Base-by-base conservation (phyloP, 1,284 basidiomycete species). In the Rhodotorula mucilaginosa region DNA sequence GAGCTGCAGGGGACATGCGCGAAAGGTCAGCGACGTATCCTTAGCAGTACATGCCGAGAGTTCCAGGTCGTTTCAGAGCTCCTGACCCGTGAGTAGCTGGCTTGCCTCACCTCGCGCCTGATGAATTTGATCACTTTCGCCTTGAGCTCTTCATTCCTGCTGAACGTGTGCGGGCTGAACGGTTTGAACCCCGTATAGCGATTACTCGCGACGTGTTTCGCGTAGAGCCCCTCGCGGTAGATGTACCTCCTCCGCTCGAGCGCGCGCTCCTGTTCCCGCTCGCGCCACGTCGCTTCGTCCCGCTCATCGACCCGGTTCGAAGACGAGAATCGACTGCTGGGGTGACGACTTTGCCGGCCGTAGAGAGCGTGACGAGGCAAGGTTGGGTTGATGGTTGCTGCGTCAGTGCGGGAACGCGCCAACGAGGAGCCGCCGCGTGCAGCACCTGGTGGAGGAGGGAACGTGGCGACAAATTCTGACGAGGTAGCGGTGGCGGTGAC, bases 151-250 rank as follows among this genome's bases (percentile, higher is more conserved):
- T 76, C 16, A 58, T 70, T 65, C 34, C 39, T 29, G 7, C 71
- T 68, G 26, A 80, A 74, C 5, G 69, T 71, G 21, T 72, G 60
- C 8, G 79, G 76, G 1, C 73, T 75, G 54, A 68, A 68, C 4
- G 79, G 63, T 23, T 74, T 75, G 76, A 78, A 80, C 46, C 74
- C 66, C 1, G 79, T 80, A 65, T 77, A 78, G 1, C 78, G 69
- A 56, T 80, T 80, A n/a, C 73, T 69, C 13, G 79, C 80, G 29
- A 81, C 76, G 58, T 81, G 80, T 44, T 76, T 76, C 3, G 77
- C 80, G 64, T 75, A 80, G 2, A 78, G 68, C 0, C 64, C 58
- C 26, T 78, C 65, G 10, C 74, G 70, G 68, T 81, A 81, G 31
- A 81, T 67, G 68, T 74, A 74, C 29, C 66, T 68, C 23, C 80